Conservation (phyloP, 768 basidiomycete species). For the Lenzites betulinus region DNA sequence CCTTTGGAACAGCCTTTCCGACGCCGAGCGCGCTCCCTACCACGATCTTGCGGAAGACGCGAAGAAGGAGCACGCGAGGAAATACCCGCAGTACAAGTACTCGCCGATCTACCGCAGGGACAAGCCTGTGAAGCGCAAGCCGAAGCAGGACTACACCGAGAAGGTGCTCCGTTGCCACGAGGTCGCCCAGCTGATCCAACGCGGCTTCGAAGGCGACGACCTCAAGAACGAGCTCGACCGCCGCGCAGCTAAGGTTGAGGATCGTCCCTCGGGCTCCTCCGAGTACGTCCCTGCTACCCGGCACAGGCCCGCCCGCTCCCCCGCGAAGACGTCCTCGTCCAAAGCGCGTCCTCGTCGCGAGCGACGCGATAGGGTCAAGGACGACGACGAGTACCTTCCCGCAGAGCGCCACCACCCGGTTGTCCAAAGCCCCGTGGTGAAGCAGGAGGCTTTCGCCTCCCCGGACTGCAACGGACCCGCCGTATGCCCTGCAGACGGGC, state of each 20-base stretch:
- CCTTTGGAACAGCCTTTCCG: conserved; percentile 61
- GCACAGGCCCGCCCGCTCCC: not conserved
- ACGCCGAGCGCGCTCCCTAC: conserved; percentile 50
- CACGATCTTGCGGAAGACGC: conserved; percentile 47
- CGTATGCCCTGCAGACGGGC: not conserved
- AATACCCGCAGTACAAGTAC: conserved; percentile 66
- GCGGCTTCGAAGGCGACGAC: conserved; percentile 37
- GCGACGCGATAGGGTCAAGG: conserved; percentile 1
- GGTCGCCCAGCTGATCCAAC: conserved; percentile 39
- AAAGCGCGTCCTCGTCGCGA: not conserved
- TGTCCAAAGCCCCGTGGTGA: not conserved
- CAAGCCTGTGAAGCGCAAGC: conserved; percentile 39
- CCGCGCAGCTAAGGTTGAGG: not conserved
- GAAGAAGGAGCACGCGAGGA: conserved; percentile 47
- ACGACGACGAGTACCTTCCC: conserved; percentile 3
- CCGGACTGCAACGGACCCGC: not conserved
- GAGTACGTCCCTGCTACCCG: conserved; percentile 1
- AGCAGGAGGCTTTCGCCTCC: not conserved
- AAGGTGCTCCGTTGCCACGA: conserved; percentile 43
- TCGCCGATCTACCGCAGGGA: conserved; percentile 45
- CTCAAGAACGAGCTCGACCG: conserved; percentile 23
- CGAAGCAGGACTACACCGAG: conserved; percentile 31
- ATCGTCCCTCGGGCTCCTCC: conserved; percentile 2
- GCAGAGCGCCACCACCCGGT: not conserved
- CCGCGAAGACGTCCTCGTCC: not conserved